A percentile compares a stretch with the other conserved stretches of the same genome.
Evolutionary conservation across 352 stramenopile genomes (phyloP).

Genomic region (Plasmopara viticola): DNA sequence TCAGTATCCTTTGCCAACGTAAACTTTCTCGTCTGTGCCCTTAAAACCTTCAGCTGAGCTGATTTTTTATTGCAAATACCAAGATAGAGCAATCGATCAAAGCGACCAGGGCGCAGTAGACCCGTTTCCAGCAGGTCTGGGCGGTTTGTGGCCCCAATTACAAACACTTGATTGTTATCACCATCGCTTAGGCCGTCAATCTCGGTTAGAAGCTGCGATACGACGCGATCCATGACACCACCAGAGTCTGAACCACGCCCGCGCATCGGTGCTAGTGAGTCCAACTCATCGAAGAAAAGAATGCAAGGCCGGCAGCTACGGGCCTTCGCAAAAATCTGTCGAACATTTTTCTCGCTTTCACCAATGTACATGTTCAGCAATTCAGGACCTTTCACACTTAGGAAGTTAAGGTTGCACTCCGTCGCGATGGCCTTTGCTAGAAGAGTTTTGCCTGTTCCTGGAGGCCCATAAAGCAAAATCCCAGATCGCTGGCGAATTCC

Average conservation of each 20-base stretch:
- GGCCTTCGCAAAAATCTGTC: slow-evolving; percentile 89
- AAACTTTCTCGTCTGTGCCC: slow-evolving; percentile 80
- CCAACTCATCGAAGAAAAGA: slow-evolving; percentile 92
- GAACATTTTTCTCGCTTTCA: slow-evolving; percentile 95
- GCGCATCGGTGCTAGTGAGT: slow-evolving; percentile 85
- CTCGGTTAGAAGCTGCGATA: slow-evolving; percentile 94
- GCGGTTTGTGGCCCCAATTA: slow-evolving; percentile 95
- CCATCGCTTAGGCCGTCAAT: slow-evolving; percentile 86
- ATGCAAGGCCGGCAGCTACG: slow-evolving; percentile 81
- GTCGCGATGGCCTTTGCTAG: slow-evolving; percentile 94
- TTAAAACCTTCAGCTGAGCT: slow-evolving; percentile 77
- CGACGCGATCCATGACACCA: slow-evolving; percentile 94
- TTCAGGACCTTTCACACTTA: slow-evolving; percentile 94
- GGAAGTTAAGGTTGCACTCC: slow-evolving; percentile 93
- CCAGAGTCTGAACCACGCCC: slow-evolving; percentile 82
- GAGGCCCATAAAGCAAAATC: slow-evolving; percentile 78
- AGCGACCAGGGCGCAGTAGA: slow-evolving; percentile 90
- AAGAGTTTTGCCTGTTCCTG: slow-evolving; percentile 92
- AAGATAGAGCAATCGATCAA: slow-evolving; percentile 77
- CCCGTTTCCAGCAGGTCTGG: slow-evolving; percentile 94
- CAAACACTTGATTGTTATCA: slow-evolving; percentile 86
- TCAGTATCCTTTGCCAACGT: slow-evolving; percentile 49
- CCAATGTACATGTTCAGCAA: slow-evolving; percentile 98
- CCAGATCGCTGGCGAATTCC: slow-evolving; percentile 73
- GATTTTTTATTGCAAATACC: slow-evolving; percentile 72